Conservation (phyloP, 805 yeast species). For the Metschnikowia dekortorum region DNA sequence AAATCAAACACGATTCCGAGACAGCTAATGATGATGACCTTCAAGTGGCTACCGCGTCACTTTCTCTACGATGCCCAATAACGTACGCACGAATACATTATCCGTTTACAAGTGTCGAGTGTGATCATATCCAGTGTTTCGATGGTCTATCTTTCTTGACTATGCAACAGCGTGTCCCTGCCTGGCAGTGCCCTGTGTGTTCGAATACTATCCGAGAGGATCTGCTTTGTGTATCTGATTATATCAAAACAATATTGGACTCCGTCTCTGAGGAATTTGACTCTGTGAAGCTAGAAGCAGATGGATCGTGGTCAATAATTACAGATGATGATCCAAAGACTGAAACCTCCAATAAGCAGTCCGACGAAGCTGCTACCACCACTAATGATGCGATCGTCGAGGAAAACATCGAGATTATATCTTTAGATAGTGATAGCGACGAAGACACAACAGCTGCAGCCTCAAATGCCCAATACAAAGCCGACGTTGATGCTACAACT, state of each 20-base stretch:
- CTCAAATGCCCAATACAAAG: background rate
- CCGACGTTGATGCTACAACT: background rate
- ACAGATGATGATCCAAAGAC: constrained; percentile 8
- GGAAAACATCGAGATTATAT: constrained; percentile 40
- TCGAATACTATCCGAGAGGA: constrained; percentile 45
- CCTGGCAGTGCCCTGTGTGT: constrained; percentile 90
- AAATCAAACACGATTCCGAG: constrained; percentile 38
- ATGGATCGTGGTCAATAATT: constrained; percentile 66
- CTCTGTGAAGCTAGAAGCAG: constrained; percentile 58
- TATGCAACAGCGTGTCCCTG: constrained; percentile 73
- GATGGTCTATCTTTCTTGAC: constrained; percentile 73
- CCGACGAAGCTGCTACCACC: background rate
- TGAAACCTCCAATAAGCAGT: background rate
- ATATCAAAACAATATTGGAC: constrained; percentile 56
- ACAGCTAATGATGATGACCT: constrained; percentile 62
- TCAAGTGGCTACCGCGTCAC: constrained; percentile 58
- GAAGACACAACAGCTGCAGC: constrained; percentile 22
- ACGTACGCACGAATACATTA: constrained; percentile 62
- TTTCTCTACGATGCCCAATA: constrained; percentile 76
- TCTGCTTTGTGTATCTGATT: constrained; percentile 72
- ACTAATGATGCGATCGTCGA: constrained; percentile 4
- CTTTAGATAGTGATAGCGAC: constrained; percentile 49
- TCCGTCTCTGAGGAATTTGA: constrained; percentile 54
- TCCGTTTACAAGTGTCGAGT: constrained; percentile 68
- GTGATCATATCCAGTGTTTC: constrained; percentile 84